Evolutionary conservation across 805 yeast species (phyloP).

Genomic region (Candida peoriensis): DNA sequence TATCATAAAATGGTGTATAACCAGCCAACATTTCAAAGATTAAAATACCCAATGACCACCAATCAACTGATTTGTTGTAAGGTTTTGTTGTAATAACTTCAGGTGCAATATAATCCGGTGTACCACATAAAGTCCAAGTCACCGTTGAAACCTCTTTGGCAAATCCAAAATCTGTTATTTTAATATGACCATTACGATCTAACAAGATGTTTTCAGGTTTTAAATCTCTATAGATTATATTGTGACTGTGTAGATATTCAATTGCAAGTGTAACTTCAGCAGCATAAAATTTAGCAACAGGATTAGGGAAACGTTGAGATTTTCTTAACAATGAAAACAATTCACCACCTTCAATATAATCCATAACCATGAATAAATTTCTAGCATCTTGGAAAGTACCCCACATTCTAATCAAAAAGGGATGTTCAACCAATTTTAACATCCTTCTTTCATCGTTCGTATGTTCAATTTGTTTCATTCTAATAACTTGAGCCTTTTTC

Average conservation of each 20-base stretch:
- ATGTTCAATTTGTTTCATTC: slow-evolving; percentile 92
- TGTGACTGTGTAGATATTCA: slow-evolving; percentile 81
- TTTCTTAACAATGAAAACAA: slow-evolving; percentile 79
- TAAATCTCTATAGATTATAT: slow-evolving; percentile 85
- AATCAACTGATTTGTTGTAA: slow-evolving; percentile 90
- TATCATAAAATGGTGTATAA: slow-evolving; percentile 89
- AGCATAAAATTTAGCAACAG: slow-evolving; percentile 94
- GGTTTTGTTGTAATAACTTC: slow-evolving; percentile 93
- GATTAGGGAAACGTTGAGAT: slow-evolving; percentile 88
- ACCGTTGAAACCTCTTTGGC: slow-evolving; percentile 91
- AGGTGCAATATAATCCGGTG: slow-evolving; percentile 96
- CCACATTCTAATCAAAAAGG: slow-evolving; percentile 92
- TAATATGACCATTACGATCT: slow-evolving; percentile 86
- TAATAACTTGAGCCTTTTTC: slow-evolving; percentile 81
- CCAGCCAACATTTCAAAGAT: slow-evolving; percentile 95
- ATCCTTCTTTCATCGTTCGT: slow-evolving; percentile 92
- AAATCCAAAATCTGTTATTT: slow-evolving; percentile 90
- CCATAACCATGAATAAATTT: slow-evolving; percentile 92
- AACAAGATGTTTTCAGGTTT: slow-evolving; percentile 90
- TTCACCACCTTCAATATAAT: slow-evolving; percentile 95
- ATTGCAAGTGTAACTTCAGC: slow-evolving; percentile 84
- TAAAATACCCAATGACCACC: slow-evolving; percentile 96
- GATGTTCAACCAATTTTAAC: slow-evolving; percentile 82
- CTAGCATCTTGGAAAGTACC: slow-evolving; percentile 90
- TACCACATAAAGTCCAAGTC: slow-evolving; percentile 91